Evolutionary conservation across 2,329 filamentous ascomycete species (phyloP), one percentile per base, ranked within the genome.

Genomic region (Microcyclospora pomicola): DNA sequence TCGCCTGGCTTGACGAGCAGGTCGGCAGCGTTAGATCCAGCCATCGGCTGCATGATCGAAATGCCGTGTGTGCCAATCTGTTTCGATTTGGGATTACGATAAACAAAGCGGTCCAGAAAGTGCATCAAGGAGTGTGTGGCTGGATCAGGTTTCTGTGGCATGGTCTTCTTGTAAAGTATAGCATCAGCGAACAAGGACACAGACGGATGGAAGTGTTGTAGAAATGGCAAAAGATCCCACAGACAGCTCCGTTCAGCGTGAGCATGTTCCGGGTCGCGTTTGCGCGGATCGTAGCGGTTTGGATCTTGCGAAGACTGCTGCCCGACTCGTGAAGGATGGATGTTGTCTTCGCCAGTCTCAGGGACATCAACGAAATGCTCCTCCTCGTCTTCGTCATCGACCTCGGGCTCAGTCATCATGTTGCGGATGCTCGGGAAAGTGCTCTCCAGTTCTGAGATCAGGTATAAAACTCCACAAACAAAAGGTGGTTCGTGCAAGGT

Each of bases 81-180:
- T 46, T 67, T 72, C 3, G 77, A 67, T 68, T 94, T 94, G 44
- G 88, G 78, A 51, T 91, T 94, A 49, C 84, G 80, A 70, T 96
- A 98, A n/a, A 94, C 85, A 60, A 98, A 98, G 50, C 92, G 87
- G 63, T 98, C 91, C 41, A 98, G 70, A 69, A 98, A 98, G 59
- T 92, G 82, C 54, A 91, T 91, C 35, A 98, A 72, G 1, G 84
- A 91, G 59, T 96, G 88, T 41, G 85, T 79, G 12, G 82, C 80
- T 36, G 95, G 70, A 51, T 98, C 91, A 0, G 91, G 87, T 60
- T 96, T 96, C 45, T 82, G 76, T 42, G 83, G 79, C 59, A 84
- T 77, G 36, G 76, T 71, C 47, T 79, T 72, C 42, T 77, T 73
- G 35, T 72, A 67, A 7, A 93, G 61, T 30, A 96, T 64, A 40